Conservation (phyloP, 345 rosid species). For the Salix suchowensis region DNA sequence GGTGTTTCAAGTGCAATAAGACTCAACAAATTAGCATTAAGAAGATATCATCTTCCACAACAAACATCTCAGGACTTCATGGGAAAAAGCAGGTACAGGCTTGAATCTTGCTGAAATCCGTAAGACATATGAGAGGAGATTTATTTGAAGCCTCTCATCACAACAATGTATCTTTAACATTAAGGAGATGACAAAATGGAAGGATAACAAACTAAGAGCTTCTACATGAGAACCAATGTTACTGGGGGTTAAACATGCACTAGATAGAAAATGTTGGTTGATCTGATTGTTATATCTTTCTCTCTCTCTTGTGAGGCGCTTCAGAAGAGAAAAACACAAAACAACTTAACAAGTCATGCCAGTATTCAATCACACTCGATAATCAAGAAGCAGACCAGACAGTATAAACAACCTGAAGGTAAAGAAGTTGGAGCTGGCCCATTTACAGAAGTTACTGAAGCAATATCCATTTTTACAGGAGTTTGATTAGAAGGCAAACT, state of each 20-base stretch:
- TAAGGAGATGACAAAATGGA: background rate
- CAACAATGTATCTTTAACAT: background rate
- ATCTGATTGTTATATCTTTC: background rate
- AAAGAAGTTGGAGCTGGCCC: slow-evolving; percentile 58
- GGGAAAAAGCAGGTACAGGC: background rate
- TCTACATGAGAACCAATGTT: background rate
- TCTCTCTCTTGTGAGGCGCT: background rate
- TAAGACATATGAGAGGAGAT: background rate
- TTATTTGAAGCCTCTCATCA: background rate
- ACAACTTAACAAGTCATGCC: slow-evolving; percentile 5
- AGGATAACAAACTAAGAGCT: slow-evolving; percentile 5
- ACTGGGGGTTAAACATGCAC: background rate
- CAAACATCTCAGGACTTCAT: background rate
- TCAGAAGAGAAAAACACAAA: background rate
- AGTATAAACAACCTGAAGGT: slow-evolving; percentile 51
- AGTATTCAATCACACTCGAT: slow-evolving; percentile 10
- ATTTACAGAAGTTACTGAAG: slow-evolving; percentile 59
- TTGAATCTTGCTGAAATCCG: slow-evolving; percentile 2
- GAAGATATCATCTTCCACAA: background rate
- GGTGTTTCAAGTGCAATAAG: background rate
- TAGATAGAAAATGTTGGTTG: background rate
- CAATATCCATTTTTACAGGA: slow-evolving; percentile 75
- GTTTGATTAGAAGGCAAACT: slow-evolving; percentile 62
- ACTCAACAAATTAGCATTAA: background rate
- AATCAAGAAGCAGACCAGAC: background rate